These are phyloP conservation scores for Aphanocladium album DNA, from an alignment of 2,329 filamentous ascomycete genomes.

Conservation along the genomic window DNA sequence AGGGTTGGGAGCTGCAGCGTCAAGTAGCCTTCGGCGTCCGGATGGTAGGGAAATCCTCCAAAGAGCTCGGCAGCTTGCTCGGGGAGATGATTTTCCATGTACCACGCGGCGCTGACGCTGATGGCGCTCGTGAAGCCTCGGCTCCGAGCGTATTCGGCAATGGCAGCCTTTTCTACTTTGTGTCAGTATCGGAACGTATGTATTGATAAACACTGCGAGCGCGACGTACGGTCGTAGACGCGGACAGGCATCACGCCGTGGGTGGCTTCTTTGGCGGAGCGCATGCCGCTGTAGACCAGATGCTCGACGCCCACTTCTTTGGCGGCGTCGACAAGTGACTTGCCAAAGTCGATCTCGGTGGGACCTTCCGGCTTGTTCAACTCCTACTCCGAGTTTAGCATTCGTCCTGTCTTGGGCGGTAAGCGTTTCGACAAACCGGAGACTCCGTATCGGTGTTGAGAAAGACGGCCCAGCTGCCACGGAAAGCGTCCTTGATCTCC, in stretches of 20 bases:
- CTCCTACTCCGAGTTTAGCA: slow-evolving; percentile 12
- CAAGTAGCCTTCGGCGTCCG: slow-evolving; percentile 31
- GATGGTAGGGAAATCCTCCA: slow-evolving; percentile 35
- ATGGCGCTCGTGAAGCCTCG: slow-evolving; percentile 30
- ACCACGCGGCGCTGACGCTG: slow-evolving; percentile 36
- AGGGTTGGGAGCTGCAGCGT: slow-evolving; percentile 32
- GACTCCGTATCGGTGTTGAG: slow-evolving; percentile 30
- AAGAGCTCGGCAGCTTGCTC: slow-evolving; percentile 29
- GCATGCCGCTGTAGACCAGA: slow-evolving; percentile 32
- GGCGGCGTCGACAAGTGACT: slow-evolving; percentile 28
- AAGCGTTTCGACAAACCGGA: slow-evolving; percentile 18
- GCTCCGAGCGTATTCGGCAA: slow-evolving; percentile 32
- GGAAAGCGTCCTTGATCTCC: slow-evolving; percentile 21
- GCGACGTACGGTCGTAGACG: slow-evolving; percentile 29
- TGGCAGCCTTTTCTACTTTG: slow-evolving; percentile 30
- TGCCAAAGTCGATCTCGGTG: slow-evolving; percentile 32
- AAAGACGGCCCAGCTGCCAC: slow-evolving; percentile 29
- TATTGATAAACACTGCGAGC: too few species aligned
- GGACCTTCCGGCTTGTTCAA: slow-evolving; percentile 23
- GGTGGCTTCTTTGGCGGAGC: slow-evolving; percentile 28
- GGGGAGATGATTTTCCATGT: slow-evolving; percentile 36
- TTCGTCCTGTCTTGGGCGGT: background rate
- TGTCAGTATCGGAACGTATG: too few species aligned
- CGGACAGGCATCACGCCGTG: slow-evolving; percentile 26
- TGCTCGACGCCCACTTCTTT: slow-evolving; percentile 28